These are phyloP conservation scores for Russula olivacea DNA, from an alignment of 768 basidiomycete species.

Conservation along the genomic window DNA sequence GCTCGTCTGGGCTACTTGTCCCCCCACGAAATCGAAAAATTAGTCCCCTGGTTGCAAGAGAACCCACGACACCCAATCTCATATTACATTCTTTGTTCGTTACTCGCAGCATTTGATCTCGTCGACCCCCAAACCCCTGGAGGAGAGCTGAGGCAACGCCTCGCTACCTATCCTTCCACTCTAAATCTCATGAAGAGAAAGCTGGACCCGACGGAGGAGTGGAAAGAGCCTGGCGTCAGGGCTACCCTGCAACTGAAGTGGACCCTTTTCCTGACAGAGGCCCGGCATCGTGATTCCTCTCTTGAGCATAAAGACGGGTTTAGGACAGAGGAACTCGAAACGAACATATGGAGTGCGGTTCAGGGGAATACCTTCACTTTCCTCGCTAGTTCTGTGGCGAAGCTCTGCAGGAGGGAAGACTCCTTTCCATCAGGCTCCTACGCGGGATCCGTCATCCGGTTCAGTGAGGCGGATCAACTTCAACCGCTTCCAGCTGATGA, in stretches of 20 bases:
- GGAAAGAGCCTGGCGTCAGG: conserved; percentile 68
- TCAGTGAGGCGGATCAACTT: conserved; percentile 36
- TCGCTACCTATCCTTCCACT: conserved; percentile 43
- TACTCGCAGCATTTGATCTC: conserved; percentile 62
- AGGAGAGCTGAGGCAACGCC: conserved; percentile 41
- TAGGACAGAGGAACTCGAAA: conserved; percentile 74
- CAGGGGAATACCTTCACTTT: conserved; percentile 78
- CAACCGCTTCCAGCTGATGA: conserved; percentile 40
- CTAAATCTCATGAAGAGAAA: conserved; percentile 57
- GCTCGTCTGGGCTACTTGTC: conserved; percentile 57
- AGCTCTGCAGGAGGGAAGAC: conserved; percentile 45
- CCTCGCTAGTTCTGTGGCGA: conserved; percentile 53
- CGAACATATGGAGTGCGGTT: conserved; percentile 75
- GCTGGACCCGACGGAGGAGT: conserved; percentile 45
- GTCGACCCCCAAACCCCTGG: conserved; percentile 47
- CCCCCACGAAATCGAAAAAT: conserved; percentile 51
- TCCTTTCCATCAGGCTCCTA: conserved; percentile 29
- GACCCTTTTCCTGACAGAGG: conserved; percentile 79
- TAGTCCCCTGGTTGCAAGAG: conserved; percentile 65
- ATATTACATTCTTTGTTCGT: conserved; percentile 59
- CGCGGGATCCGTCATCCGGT: conserved; percentile 25
- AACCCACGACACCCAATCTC: conserved; percentile 65
- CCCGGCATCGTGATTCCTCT: conserved; percentile 58
- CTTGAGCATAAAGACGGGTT: conserved; percentile 62
- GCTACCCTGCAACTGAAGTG: conserved; percentile 76